Evolutionary conservation across 495 filamentous ascomycete species (phyloP).

Genomic region (Tuber borchii): DNA sequence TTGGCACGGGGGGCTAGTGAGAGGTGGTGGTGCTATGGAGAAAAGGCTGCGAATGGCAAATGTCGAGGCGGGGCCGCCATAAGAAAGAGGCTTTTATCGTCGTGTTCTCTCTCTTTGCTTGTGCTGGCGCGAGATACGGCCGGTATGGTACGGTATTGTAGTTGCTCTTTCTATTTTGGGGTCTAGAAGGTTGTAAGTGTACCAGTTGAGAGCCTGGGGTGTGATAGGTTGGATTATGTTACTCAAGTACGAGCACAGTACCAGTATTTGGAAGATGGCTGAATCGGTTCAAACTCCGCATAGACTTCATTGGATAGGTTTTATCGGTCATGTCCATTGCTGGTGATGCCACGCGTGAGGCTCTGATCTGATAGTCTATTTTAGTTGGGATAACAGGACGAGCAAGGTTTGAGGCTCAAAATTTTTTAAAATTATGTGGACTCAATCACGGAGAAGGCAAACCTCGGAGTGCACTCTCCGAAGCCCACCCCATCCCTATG

Average conservation of each 20-base stretch:
- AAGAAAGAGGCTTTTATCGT: neutral
- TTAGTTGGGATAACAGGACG: neutral
- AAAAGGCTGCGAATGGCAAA: neutral
- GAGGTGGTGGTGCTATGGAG: neutral
- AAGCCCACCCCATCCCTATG: neutral
- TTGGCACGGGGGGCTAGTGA: neutral
- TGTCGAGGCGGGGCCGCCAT: neutral
- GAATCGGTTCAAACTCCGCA: neutral
- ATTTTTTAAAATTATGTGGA: neutral
- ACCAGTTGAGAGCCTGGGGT: neutral
- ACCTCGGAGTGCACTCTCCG: neutral
- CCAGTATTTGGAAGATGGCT: neutral
- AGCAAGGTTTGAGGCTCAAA: neutral
- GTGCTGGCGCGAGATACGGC: neutral
- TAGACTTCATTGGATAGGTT: neutral
- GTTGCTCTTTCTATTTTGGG: neutral
- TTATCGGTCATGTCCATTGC: neutral
- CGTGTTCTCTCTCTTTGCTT: neutral
- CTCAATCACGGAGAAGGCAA: neutral
- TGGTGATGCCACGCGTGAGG: neutral
- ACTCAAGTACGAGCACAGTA: too few species aligned
- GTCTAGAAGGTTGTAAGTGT: neutral
- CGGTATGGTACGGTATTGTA: neutral
- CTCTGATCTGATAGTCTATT: neutral
- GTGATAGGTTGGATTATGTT: neutral